Conservation (phyloP, 352 stramenopile genomes). For the Phytophthora pinifolia region DNA sequence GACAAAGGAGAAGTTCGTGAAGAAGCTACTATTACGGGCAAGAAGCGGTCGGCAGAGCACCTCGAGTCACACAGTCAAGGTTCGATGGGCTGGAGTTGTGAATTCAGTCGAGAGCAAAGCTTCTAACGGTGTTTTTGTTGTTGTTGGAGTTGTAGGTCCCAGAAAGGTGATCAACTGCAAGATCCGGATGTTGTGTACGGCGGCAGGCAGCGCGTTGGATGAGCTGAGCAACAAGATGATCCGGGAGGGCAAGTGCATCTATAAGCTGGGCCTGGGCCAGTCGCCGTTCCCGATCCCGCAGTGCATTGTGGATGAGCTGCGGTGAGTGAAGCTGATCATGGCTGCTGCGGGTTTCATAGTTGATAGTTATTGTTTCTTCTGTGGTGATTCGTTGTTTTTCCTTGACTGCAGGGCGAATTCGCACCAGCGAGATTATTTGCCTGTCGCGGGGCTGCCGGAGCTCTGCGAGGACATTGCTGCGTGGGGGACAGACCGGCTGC, state of each 20-base stretch:
- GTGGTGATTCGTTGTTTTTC: neutral
- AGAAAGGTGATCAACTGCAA: slow-evolving; percentile 88
- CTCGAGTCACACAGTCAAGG: slow-evolving; percentile 37
- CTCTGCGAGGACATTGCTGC: slow-evolving; percentile 79
- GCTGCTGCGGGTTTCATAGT: slow-evolving; percentile 11
- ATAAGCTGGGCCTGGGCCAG: slow-evolving; percentile 85
- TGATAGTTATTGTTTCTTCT: slow-evolving; percentile 2
- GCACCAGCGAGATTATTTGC: slow-evolving; percentile 83
- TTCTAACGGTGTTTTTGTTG: slow-evolving; percentile 5
- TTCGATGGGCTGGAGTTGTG: slow-evolving; percentile 2
- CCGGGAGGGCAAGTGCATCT: slow-evolving; percentile 73
- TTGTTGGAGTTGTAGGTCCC: slow-evolving; percentile 43
- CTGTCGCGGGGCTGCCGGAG: slow-evolving; percentile 70
- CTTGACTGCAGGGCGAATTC: slow-evolving; percentile 54
- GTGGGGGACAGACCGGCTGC: slow-evolving; percentile 58
- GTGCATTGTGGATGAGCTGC: slow-evolving; percentile 86
- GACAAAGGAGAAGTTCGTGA: neutral
- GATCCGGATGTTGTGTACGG: slow-evolving; percentile 81
- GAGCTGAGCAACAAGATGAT: slow-evolving; percentile 89
- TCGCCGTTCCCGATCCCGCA: slow-evolving; percentile 87
- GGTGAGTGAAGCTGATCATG: slow-evolving; percentile 36
- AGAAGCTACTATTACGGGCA: slow-evolving; percentile 16
- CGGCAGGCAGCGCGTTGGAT: slow-evolving; percentile 75
- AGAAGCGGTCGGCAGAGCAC: slow-evolving; percentile 52
- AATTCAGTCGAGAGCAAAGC: too few relatives aligned